Base-by-base conservation (phyloP, 176 grass and related monocot genomes). In the Pharus latifolius region DNA sequence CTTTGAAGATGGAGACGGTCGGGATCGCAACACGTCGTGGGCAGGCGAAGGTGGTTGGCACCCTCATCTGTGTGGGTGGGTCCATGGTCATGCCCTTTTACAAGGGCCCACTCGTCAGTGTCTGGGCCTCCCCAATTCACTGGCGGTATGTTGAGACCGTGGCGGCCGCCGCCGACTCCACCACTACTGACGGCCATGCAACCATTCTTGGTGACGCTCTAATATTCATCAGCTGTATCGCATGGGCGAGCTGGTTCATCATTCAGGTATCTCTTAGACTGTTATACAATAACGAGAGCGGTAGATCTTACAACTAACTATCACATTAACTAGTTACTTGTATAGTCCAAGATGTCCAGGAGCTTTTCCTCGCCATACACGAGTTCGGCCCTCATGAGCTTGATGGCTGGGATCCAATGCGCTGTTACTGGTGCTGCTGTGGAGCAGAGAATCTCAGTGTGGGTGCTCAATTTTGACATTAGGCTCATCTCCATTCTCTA, bases 31-130 rank as follows among this genome's bases (percentile, higher is more conserved):
- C 86, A 22, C 14, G 55, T 20, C 37, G 77, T n/a, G 84, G 89
- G 13, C 86, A 79, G 71, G 89, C 84, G 0, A 98, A 98, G 69
- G 49, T 93, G 48, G 9, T 78, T 0, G 94, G 94, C 61, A 93
- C 89, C 13, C 60, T 75, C 7, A 45, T 90, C 41, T 91, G 94
- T 49, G 75, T 98, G 10, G 87, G 94, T 3, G 94, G 89, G 1
- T 91, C 94, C 53, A 90, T 98, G 94, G 23, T 98, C 11, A 91
- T 98, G 23, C 88, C 94, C 10, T 98, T 98, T 80, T 98, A 88
- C 86, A 93, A 88, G 78, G 94, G 94, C 50, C 33, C 63, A 1
- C 64, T 74, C 14, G 41, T 98, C 27, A 28, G 34, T 41, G 5
- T 91, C 7, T 90, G 94, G 89, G 31, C 52, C 1, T 88, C 81